Evolutionary conservation across 129 eudicot species (phyloP).

Genomic region (Tagetes patula): DNA sequence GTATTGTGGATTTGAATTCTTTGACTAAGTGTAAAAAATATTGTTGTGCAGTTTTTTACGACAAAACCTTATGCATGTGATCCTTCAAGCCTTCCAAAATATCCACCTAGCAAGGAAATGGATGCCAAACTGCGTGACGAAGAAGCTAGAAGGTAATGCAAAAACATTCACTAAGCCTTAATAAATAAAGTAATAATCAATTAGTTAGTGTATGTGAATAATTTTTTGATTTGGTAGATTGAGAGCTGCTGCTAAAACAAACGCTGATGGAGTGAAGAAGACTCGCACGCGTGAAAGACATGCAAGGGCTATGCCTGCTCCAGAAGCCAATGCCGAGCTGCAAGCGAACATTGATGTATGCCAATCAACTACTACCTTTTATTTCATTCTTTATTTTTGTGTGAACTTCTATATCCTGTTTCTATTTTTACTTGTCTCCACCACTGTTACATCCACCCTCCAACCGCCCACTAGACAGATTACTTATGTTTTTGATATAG

Average conservation of each 20-base stretch:
- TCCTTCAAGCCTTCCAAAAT: slow-evolving; percentile 90
- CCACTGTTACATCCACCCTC: neutral
- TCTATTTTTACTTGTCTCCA: neutral
- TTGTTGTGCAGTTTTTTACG: slow-evolving; percentile 57
- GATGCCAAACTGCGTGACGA: slow-evolving; percentile 93
- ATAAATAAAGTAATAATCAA: neutral
- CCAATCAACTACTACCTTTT: neutral
- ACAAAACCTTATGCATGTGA: slow-evolving; percentile 93
- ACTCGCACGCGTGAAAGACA: slow-evolving; percentile 60
- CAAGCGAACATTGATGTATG: slow-evolving; percentile 82
- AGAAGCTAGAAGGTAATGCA: slow-evolving; percentile 75
- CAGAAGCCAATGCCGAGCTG: slow-evolving; percentile 86
- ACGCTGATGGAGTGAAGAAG: slow-evolving; percentile 62
- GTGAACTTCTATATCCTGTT: neutral
- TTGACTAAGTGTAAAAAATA: neutral
- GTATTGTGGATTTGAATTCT: neutral
- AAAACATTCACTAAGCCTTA: neutral
- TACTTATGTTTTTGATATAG: neutral
- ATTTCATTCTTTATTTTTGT: neutral
- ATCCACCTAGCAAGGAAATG: slow-evolving; percentile 96
- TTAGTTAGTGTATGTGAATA: neutral
- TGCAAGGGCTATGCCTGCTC: slow-evolving; percentile 74
- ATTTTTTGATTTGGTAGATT: slow-evolving; percentile 34
- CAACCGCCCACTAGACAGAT: neutral
- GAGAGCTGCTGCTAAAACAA: slow-evolving; percentile 71